Percentiles rank a stretch among this genome's conserved stretches.
Evolutionary conservation across 2,329 filamentous ascomycete species (phyloP).

Genomic region (Fusarium verrucosum): DNA sequence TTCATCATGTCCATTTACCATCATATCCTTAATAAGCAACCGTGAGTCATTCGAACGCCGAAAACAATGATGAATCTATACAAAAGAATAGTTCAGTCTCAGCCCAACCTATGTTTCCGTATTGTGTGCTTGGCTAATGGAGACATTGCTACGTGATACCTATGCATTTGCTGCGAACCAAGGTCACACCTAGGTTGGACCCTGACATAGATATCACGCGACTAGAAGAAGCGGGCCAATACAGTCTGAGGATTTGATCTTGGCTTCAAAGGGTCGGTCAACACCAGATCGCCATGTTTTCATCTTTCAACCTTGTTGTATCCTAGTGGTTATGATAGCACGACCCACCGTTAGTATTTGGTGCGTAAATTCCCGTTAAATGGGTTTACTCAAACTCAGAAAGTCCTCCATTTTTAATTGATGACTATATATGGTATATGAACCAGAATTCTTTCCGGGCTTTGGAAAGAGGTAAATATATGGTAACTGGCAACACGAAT

Average conservation of each 20-base stretch:
- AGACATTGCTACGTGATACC: too few relatives aligned
- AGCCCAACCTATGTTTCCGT: too few relatives aligned
- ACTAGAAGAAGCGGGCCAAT: conserved; percentile 20
- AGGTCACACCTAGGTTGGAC: neutral
- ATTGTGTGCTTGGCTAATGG: too few relatives aligned
- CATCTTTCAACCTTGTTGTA: conserved; percentile 14
- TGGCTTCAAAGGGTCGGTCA: conserved; percentile 21
- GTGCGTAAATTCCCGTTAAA: neutral
- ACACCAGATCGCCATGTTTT: conserved; percentile 33
- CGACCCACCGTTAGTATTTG: neutral
- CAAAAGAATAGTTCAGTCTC: too few relatives aligned
- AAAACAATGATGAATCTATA: too few relatives aligned
- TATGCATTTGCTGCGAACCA: neutral
- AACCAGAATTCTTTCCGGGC: neutral
- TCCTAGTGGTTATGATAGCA: conserved; percentile 5
- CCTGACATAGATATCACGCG: conserved; percentile 5
- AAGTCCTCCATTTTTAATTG: neutral
- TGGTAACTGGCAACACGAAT: neutral
- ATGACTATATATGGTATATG: neutral
- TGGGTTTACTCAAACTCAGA: too few relatives aligned
- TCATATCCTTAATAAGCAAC: too few relatives aligned
- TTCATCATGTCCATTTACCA: too few relatives aligned
- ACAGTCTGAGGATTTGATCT: conserved; percentile 2
- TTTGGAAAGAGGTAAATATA: neutral
- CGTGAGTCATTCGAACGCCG: too few relatives aligned